Evolutionary conservation across 345 rosid species (phyloP).

Genomic region (Rhizophora apiculata): DNA sequence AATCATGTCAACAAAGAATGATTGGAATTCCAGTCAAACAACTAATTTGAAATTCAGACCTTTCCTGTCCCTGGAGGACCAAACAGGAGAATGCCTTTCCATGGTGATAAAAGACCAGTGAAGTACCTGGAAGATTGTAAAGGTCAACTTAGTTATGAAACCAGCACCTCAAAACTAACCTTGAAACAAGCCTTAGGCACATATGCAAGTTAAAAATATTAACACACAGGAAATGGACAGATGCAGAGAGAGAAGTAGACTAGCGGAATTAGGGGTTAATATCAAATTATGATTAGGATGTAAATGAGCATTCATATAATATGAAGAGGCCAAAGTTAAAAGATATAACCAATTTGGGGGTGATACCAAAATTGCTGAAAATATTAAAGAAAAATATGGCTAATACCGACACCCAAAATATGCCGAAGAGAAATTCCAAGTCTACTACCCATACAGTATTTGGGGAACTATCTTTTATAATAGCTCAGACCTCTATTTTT

Average conservation of each 20-base stretch:
- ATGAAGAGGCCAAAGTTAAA: no score
- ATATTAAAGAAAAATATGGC: no score
- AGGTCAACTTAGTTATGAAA: slow-evolving; percentile 2
- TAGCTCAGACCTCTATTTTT: background rate
- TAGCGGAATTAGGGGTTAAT: no score
- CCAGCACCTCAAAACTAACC: slow-evolving; percentile 1
- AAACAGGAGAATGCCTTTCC: slow-evolving; percentile 99
- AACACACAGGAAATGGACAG: slow-evolving; percentile 5
- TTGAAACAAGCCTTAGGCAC: background rate
- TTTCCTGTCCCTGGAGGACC: slow-evolving; percentile 99
- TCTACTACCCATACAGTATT: background rate
- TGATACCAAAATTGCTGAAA: no score
- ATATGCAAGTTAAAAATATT: background rate
- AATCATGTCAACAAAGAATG: background rate
- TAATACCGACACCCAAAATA: background rate
- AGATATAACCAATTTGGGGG: no score
- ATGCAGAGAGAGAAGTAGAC: no score
- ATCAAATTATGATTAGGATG: no score
- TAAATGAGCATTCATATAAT: no score
- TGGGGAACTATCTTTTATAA: background rate
- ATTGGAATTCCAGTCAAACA: slow-evolving; percentile 5
- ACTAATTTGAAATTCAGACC: slow-evolving; percentile 34
- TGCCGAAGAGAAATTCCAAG: background rate
- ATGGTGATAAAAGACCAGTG: slow-evolving; percentile 91
- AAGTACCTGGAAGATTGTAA: slow-evolving; percentile 57